Evolutionary conservation across 345 rosid species (phyloP).

Genomic region (Mallotus nudiflorus): DNA sequence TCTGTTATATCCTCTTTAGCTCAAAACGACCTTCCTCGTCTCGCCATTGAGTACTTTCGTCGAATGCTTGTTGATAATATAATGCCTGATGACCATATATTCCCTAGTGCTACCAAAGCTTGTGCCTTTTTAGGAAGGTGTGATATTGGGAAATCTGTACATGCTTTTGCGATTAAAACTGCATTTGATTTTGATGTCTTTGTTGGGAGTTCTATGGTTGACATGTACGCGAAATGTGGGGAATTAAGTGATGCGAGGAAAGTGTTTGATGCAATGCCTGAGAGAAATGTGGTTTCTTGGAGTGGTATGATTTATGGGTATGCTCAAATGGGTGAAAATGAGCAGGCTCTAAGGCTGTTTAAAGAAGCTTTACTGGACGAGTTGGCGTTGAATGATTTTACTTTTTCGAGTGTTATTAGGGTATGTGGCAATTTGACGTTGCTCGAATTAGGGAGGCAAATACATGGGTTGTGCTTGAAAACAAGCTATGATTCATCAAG

Average conservation of each 20-base stretch:
- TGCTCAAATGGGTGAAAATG: conserved; percentile 66
- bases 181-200: conserved; percentile 69
- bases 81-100: conserved; percentile 71
- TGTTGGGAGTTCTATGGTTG: conserved; percentile 79
- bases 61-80: conserved; percentile 45
- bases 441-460: conserved; percentile 80
- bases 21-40: conserved; percentile 76
- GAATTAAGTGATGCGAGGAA: conserved; percentile 55
- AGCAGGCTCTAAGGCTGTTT: conserved; percentile 68
- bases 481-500: conserved; percentile 61
- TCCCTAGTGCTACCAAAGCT: conserved; percentile 74
- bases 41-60: conserved; percentile 65
- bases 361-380: conserved; percentile 55
- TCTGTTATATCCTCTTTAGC: conserved; percentile 77
- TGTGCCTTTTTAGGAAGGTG: conserved; percentile 60
- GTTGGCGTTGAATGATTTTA: conserved; percentile 77
- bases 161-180: conserved; percentile 56
- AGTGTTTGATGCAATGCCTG: conserved; percentile 84
- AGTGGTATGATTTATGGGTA: conserved; percentile 91
- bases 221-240: conserved; percentile 84
- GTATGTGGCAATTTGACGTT: conserved; percentile 73
- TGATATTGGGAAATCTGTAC: conserved; percentile 64
- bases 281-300: conserved; percentile 85
- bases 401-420: conserved; percentile 70
- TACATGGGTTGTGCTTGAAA: conserved; percentile 80